Evolutionary conservation across 2,329 filamentous ascomycete species (phyloP).

Genomic region (Aspergillus unguis): DNA sequence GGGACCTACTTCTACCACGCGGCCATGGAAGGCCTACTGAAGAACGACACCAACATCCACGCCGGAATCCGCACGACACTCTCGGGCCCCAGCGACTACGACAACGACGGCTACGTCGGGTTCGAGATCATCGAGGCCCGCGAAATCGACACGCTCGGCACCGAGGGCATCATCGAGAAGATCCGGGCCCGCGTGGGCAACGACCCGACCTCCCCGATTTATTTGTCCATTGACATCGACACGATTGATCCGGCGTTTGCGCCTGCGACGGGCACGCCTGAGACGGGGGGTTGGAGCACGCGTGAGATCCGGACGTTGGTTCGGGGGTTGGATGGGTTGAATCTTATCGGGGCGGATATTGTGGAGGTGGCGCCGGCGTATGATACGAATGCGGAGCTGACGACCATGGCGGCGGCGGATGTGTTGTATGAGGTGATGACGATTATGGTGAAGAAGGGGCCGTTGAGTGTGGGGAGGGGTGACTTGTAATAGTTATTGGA

Average conservation of each 20-base stretch:
- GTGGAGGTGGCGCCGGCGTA: slow-evolving; percentile 63
- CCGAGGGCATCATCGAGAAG: slow-evolving; percentile 71
- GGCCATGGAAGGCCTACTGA: slow-evolving; percentile 69
- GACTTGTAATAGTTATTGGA: neutral
- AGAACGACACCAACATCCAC: slow-evolving; percentile 82
- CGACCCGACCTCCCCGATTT: slow-evolving; percentile 62
- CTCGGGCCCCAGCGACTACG: slow-evolving; percentile 74
- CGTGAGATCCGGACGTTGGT: slow-evolving; percentile 58
- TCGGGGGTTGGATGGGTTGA: slow-evolving; percentile 56
- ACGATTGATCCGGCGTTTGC: slow-evolving; percentile 75
- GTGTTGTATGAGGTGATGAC: slow-evolving; percentile 75
- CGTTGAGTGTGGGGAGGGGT: slow-evolving; percentile 39
- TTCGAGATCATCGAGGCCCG: slow-evolving; percentile 77
- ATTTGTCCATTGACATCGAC: slow-evolving; percentile 82
- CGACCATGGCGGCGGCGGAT: slow-evolving; percentile 52
- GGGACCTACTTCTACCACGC: slow-evolving; percentile 89
- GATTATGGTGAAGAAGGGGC: slow-evolving; percentile 76
- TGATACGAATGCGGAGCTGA: slow-evolving; percentile 59
- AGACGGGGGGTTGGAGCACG: slow-evolving; percentile 61
- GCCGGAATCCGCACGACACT: slow-evolving; percentile 82
- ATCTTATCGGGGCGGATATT: slow-evolving; percentile 59
- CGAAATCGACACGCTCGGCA: slow-evolving; percentile 66
- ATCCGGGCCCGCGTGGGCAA: slow-evolving; percentile 74
- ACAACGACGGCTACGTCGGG: slow-evolving; percentile 80
- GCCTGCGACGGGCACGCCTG: slow-evolving; percentile 56